Conservation (phyloP, 208 protist genomes). For the Leishmania tropica region DNA sequence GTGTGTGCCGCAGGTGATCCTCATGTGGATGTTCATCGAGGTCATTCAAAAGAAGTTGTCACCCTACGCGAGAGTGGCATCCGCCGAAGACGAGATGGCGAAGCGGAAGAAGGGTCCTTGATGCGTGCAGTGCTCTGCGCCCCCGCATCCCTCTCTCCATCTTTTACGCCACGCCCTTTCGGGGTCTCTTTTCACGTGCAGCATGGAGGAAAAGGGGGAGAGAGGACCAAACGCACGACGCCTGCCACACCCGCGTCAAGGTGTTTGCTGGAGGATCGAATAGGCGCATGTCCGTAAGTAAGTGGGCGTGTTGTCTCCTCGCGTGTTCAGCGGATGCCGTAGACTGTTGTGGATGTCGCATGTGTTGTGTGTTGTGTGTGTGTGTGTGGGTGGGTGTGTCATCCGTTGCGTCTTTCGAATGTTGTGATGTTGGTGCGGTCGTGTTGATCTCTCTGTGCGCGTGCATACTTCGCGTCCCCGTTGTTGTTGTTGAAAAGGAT, state of each 20-base stretch:
- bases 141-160: no score
- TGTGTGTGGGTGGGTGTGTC: no score
- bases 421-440: neutral
- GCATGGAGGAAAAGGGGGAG: neutral
- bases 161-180: no score
- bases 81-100: neutral
- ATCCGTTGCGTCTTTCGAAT: neutral
- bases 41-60: conserved; percentile 66
- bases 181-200: neutral
- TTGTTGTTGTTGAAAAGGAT: no score
- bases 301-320: neutral
- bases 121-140: no score
- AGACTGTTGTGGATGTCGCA: neutral
- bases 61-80: conserved; percentile 12
- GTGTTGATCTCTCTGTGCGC: neutral
- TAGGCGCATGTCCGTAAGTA: neutral
- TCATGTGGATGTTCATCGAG: conserved; percentile 93
- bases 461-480: neutral
- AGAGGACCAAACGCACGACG: neutral
- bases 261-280: neutral
- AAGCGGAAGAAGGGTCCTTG: neutral
- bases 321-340: neutral
- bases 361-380: neutral
- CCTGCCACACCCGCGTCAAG: neutral
- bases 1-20: conserved; percentile 87